These are phyloP conservation scores for Paramecium tetraurelia DNA, from an alignment of 73 alveolate genomes.

Conservation along the genomic window DNA sequence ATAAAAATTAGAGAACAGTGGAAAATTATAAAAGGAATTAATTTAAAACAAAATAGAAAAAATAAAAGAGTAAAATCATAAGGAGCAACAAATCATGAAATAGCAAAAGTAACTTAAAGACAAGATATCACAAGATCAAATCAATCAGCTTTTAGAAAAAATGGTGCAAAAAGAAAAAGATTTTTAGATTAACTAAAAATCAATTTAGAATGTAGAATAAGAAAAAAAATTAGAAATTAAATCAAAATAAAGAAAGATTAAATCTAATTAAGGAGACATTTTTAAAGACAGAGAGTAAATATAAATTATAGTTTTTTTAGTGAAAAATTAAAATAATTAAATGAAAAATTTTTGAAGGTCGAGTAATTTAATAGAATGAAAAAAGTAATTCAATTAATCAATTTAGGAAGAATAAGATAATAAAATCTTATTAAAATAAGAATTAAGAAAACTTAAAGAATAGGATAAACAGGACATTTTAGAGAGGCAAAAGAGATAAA, in stretches of 20 bases:
- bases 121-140: background rate
- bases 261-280: background rate
- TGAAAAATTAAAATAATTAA: background rate
- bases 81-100: background rate
- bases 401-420: slow-evolving; percentile 7
- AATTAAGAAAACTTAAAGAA: background rate
- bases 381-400: background rate
- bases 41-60: background rate
- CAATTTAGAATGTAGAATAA: background rate
- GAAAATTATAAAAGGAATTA: background rate
- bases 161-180: slow-evolving; percentile 26
- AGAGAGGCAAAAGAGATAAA: background rate
- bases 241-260: background rate
- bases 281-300: slow-evolving; percentile 1
- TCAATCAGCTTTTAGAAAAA: background rate
- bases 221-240: background rate
- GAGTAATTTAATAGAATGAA: background rate
- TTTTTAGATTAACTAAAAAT: background rate
- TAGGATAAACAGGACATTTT: background rate
- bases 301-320: background rate
- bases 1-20: background rate
- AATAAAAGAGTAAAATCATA: background rate
- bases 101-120: background rate
- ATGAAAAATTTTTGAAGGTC: background rate
- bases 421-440: background rate